Conservation (phyloP, 768 basidiomycete genomes). For the Cantharellus anzutake region DNA sequence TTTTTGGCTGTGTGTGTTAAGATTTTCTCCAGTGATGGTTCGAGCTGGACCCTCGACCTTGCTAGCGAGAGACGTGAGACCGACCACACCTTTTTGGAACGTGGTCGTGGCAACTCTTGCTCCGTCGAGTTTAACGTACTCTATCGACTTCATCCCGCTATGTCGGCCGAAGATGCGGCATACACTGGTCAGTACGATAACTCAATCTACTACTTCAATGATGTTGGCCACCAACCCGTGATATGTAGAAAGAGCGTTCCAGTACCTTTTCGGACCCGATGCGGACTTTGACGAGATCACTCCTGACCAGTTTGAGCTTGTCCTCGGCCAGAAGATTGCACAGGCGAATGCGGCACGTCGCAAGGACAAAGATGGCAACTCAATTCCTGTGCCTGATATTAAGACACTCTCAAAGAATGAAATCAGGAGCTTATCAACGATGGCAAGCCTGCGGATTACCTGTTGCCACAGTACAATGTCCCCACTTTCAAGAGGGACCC, state of each 20-base stretch:
- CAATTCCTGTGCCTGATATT: background rate
- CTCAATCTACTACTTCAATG: background rate
- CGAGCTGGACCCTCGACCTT: background rate
- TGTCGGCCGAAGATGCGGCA: constrained; percentile 6
- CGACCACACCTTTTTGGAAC: constrained; percentile 32
- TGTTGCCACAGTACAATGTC: background rate
- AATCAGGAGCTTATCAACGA: background rate
- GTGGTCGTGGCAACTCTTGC: constrained; percentile 23
- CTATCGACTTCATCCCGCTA: constrained; percentile 9
- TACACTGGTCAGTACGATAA: constrained; percentile 2
- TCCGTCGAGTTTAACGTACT: constrained; percentile 11
- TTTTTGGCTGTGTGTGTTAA: background rate
- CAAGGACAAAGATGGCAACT: background rate
- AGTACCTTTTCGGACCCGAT: background rate
- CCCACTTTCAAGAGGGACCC: background rate
- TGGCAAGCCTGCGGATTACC: background rate
- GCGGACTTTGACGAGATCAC: constrained; percentile 5
- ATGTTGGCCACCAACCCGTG: too few species aligned
- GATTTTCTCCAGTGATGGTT: background rate
- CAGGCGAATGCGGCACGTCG: constrained; percentile 1
- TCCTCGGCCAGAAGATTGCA: background rate
- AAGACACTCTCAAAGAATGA: background rate
- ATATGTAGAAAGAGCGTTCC: background rate
- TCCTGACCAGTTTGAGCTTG: background rate
- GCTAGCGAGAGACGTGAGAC: constrained; percentile 4